phyloP scores from a whole-genome alignment of 192 early-diverging fungal genomes.

The Rhizophagus sp. region DNA sequence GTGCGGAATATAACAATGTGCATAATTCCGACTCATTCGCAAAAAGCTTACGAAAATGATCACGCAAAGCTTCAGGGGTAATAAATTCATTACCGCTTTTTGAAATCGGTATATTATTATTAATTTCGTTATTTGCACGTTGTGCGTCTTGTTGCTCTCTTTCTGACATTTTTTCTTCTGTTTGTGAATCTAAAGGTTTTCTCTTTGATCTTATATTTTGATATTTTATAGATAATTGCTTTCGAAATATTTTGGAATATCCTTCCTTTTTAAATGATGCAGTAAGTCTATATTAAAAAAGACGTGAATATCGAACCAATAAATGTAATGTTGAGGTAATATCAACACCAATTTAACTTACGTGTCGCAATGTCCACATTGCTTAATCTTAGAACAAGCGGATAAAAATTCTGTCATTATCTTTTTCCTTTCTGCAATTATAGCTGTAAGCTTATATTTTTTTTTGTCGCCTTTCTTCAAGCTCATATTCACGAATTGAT shows the following conservation, averaged over 20 bases:
- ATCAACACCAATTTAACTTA: slow-evolving; percentile 24
- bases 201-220: slow-evolving; percentile 33
- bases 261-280: slow-evolving; percentile 83
- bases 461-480: neutral
- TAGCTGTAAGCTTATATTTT: slow-evolving; percentile 40
- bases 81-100: slow-evolving; percentile 47
- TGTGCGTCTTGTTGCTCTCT: slow-evolving; percentile 46
- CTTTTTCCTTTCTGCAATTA: slow-evolving; percentile 52
- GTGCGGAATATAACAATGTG: slow-evolving; percentile 79
- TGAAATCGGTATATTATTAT: slow-evolving; percentile 35
- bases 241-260: slow-evolving; percentile 81
- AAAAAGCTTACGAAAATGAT: slow-evolving; percentile 78
- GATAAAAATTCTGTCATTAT: slow-evolving; percentile 54
- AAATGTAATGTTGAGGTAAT: neutral
- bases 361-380: slow-evolving; percentile 69
- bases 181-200: slow-evolving; percentile 12
- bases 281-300: slow-evolving; percentile 30
- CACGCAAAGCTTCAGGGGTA: slow-evolving; percentile 79
- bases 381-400: slow-evolving; percentile 39
- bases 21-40: slow-evolving; percentile 73
- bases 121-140: slow-evolving; percentile 41
- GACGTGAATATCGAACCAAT: neutral
- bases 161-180: slow-evolving; percentile 29
- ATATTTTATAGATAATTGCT: slow-evolving; percentile 63
- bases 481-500: slow-evolving; percentile 5